These are phyloP conservation scores for Euphrasia confusa DNA, from an alignment of 257 asterid species.

Conservation along the genomic window DNA sequence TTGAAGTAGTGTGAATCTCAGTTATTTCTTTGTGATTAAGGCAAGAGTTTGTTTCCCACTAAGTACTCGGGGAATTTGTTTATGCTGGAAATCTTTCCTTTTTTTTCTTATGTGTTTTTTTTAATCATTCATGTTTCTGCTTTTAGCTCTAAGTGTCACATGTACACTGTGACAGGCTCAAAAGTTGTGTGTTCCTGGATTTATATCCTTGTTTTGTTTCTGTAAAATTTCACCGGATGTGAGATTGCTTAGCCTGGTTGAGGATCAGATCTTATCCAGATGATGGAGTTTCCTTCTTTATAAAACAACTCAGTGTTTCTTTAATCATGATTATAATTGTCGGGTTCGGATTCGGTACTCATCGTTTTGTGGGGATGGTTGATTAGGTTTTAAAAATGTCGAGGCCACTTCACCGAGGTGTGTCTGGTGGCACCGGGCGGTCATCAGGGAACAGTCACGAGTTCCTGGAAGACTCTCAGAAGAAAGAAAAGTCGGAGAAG, in stretches of 20 bases:
- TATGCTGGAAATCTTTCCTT: constrained; percentile 9
- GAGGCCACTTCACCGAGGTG: constrained; percentile 91
- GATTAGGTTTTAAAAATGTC: constrained; percentile 62
- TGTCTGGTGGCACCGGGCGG: constrained; percentile 62
- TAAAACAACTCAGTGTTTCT: background rate
- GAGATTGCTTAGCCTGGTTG: constrained; percentile 6
- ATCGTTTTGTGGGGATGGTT: constrained; percentile 26
- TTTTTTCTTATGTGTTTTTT: background rate
- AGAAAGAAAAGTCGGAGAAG: constrained; percentile 76
- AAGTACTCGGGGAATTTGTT: constrained; percentile 16
- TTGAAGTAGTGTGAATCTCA: constrained; percentile 20
- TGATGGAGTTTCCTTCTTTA: constrained; percentile 14
- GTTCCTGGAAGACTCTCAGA: constrained; percentile 71
- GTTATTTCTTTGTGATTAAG: constrained; percentile 29
- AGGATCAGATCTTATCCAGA: constrained; percentile 29
- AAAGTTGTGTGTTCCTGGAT: background rate
- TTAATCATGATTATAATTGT: constrained; percentile 16
- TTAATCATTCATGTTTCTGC: constrained; percentile 6
- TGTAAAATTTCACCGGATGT: constrained; percentile 5
- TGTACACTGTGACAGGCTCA: constrained; percentile 6
- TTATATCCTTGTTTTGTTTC: background rate
- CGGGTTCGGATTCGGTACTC: constrained; percentile 16
- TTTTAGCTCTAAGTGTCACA: constrained; percentile 23
- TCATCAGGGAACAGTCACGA: constrained; percentile 49
- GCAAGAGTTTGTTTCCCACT: constrained; percentile 27